Base-by-base conservation (phyloP, 768 basidiomycete genomes). In the Boletus edulis region DNA sequence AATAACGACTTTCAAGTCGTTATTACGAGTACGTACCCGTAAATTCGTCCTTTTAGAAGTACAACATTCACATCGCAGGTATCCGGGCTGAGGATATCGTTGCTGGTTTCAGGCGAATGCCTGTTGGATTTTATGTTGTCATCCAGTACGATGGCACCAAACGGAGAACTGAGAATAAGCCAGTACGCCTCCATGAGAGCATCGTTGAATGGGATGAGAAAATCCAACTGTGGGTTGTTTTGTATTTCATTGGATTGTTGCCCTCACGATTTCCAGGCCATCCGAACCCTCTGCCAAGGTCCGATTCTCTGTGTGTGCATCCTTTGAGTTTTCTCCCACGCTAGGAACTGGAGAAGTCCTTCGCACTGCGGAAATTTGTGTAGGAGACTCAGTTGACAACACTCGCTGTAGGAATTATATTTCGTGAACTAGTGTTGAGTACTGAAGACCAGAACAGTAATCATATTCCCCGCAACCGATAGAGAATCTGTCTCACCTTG, bases 91-190 rank as follows among this genome's bases (percentile, higher is more conserved):
- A 50, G 5, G 27, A 54, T 46, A n/a, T 63, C 14, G 3, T 18
- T 10, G 22, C 20, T 22, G 55, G 54, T 49, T 37, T 56, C 12
- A 22, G 14, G 2, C 49, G 45, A 3, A 48, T 57, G 8, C 62
- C 61, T 5, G 27, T 49, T 5, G 62, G 62, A 6, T 54, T 63
- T 18, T 56, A 49, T 39, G 43, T 61, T 12, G 35, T 18, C 0
- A 29, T 55, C 3, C 15, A 51, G 3, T 38, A 22, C 12, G 12
- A 20, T 15, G 29, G 37, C 0, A 24, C 2, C 3, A 24, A 18
- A 32, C 12, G 29, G 5, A 13, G 24, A 20, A 55, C 49, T 15
- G 2, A 38, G 4, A 44, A 32, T 18, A 45, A 51, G 17, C 17
- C 42, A 6, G 22, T 22, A 11, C 13, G 5, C 3, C 15, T 55